Evolutionary conservation across 164 flowering plant genomes (phyloP).

Genomic region (Euptelea pleiosperma): DNA sequence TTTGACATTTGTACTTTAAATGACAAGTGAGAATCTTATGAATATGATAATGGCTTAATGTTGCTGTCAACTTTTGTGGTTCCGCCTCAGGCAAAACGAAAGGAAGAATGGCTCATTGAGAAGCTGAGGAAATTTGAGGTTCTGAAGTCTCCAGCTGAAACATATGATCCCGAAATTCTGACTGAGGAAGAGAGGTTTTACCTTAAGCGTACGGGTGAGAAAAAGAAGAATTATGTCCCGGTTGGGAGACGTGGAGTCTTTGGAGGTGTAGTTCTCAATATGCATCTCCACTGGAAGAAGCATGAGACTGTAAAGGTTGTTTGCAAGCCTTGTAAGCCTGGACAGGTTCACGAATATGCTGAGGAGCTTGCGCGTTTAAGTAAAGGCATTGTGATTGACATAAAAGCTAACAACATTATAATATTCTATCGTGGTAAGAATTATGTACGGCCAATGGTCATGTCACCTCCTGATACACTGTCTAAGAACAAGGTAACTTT

Average conservation of each 20-base stretch:
- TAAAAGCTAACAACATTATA: constrained; percentile 66
- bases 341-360: constrained; percentile 78
- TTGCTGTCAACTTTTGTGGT: background rate
- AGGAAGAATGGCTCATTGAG: constrained; percentile 90
- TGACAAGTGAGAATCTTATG: background rate
- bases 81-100: constrained; percentile 64
- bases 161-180: constrained; percentile 80
- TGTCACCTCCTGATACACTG: constrained; percentile 85
- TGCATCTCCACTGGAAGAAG: constrained; percentile 97
- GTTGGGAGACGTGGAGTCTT: constrained; percentile 92
- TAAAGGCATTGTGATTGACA: constrained; percentile 79
- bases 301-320: constrained; percentile 89
- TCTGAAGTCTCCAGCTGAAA: constrained; percentile 57
- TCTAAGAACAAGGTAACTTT: constrained; percentile 74
- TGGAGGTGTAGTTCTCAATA: constrained; percentile 95
- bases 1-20: too few species aligned
- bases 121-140: constrained; percentile 74
- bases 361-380: constrained; percentile 78
- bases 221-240: constrained; percentile 83
- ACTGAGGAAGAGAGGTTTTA: constrained; percentile 89
- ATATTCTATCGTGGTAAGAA: constrained; percentile 88
- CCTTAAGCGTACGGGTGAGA: constrained; percentile 88
- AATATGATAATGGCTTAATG: background rate
- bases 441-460: constrained; percentile 77
- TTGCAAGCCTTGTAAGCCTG: constrained; percentile 84